Conservation (phyloP, 768 basidiomycete species). For the Tephrocybe rancida region DNA sequence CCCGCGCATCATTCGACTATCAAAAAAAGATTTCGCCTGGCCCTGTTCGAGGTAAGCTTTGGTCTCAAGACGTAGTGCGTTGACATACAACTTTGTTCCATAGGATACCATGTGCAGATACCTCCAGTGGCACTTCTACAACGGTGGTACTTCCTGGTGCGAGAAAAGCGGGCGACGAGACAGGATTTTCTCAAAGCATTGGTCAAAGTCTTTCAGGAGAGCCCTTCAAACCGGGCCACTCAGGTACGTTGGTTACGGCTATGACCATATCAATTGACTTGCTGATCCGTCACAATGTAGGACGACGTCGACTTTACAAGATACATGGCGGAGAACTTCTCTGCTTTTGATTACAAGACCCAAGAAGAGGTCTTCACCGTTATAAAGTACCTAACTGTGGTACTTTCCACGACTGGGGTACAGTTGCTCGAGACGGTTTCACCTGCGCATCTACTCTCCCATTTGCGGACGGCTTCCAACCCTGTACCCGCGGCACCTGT, state of each 20-base stretch:
- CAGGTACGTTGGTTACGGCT: constrained; percentile 43
- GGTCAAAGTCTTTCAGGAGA: constrained; percentile 81
- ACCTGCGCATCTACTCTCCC: constrained; percentile 68
- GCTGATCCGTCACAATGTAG: constrained; percentile 34
- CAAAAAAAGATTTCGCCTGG: constrained; percentile 60
- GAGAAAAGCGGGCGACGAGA: constrained; percentile 85
- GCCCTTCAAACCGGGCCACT: constrained; percentile 52
- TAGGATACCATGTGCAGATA: constrained; percentile 69
- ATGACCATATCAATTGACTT: background rate
- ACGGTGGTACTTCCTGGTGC: constrained; percentile 88
- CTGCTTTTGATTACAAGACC: constrained; percentile 92
- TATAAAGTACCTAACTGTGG: constrained; percentile 73
- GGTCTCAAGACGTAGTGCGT: background rate
- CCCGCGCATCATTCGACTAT: constrained; percentile 81
- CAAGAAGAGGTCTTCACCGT: constrained; percentile 91
- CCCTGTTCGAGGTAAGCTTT: constrained; percentile 51
- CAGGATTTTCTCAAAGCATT: constrained; percentile 88
- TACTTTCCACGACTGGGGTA: constrained; percentile 80
- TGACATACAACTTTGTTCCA: background rate
- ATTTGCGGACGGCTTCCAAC: constrained; percentile 45
- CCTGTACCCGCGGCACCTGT: constrained; percentile 1
- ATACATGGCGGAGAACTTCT: constrained; percentile 95
- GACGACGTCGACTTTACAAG: constrained; percentile 85
- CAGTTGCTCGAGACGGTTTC: constrained; percentile 77
- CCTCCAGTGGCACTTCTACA: constrained; percentile 76